Evolutionary conservation across 331 rosid species (phyloP), one percentile per base, ranked within the genome.

Genomic region (Pyracantha coccinea): DNA sequence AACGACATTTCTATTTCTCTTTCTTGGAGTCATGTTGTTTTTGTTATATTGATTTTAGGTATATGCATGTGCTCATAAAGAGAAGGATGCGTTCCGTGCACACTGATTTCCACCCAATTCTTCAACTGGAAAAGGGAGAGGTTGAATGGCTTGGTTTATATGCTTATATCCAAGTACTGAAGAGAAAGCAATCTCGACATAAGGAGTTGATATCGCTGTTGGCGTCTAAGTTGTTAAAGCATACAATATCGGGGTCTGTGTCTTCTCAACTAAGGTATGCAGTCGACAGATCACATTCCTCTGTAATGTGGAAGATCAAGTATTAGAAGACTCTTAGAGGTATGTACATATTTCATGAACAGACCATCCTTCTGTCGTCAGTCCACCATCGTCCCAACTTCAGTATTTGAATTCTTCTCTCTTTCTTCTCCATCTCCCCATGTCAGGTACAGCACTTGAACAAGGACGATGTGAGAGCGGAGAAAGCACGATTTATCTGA

Each of bases 111-210:
- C 75, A 1, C 45, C 97, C 96, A 21, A 58, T 83, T 79, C 87
- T 88, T 7, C 75, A 71, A 45, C 66, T 94, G 79, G 83, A 82
- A 70, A 79, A 81, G 63, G 84, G 58, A 31, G 98, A 91, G 75
- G 91, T 94, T 38, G 92, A 85, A 74, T 91, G 97, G 97, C 95
- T 91, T 66, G 97, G 97, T 65, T 66, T 87, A 32, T 85, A 86
- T 83, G 98, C 98, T 65, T 91, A 58, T 62, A 38, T 86, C 61
- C 89, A 91, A 81, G 96, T 85, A 2, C 75, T 94, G 44, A 82
- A 83, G 78, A 81, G 87, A 79, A 94, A 94, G 86, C 75, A 87
- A 85, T 81, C 98, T 4, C 79, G 88, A 15, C 91, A 94, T 75
- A 75, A 75, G 79, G 55, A 71, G 73, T 80, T 90, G 79, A 85